A percentile compares a stretch with the other conserved stretches of the same genome.
Evolutionary conservation across 2,329 filamentous ascomycete genomes (phyloP).

Genomic region (Annulohypoxylon truncatum): DNA sequence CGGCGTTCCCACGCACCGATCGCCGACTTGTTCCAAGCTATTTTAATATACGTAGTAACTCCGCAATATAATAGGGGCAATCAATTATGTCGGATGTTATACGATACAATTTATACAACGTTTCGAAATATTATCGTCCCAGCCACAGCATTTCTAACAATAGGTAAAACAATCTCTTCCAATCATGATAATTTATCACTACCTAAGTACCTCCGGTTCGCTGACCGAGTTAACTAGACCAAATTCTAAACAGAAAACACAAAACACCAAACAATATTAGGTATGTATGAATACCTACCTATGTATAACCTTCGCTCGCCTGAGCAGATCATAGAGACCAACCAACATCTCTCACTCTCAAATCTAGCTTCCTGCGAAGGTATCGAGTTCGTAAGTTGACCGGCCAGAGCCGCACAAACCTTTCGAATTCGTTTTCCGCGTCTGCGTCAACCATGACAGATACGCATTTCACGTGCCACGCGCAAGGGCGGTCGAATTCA

Average conservation of each 20-base stretch:
- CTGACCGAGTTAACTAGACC: no score
- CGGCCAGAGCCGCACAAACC: constrained; percentile 11
- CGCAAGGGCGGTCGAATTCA: constrained; percentile 1
- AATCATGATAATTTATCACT: not conserved
- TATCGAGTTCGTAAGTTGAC: constrained; percentile 10
- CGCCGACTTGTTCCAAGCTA: constrained; percentile 8
- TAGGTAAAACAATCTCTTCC: no score
- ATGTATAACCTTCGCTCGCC: not conserved
- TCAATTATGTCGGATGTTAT: no score
- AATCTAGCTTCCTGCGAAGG: constrained; percentile 8
- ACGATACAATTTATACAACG: no score
- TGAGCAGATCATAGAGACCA: constrained; percentile 7
- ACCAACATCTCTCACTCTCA: not conserved
- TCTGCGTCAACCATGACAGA: not conserved
- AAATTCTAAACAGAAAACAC: not conserved
- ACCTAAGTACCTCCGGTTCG: not conserved
- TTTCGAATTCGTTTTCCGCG: constrained; percentile 12
- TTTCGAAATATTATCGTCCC: no score
- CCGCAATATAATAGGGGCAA: no score
- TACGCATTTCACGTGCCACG: constrained; percentile 10
- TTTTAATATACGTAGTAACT: no score
- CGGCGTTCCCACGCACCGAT: constrained; percentile 15
- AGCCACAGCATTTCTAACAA: no score
- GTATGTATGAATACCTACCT: not conserved
- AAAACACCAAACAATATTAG: no score